Conservation (phyloP, 768 basidiomycete species). For the Suillus clintonianus region DNA sequence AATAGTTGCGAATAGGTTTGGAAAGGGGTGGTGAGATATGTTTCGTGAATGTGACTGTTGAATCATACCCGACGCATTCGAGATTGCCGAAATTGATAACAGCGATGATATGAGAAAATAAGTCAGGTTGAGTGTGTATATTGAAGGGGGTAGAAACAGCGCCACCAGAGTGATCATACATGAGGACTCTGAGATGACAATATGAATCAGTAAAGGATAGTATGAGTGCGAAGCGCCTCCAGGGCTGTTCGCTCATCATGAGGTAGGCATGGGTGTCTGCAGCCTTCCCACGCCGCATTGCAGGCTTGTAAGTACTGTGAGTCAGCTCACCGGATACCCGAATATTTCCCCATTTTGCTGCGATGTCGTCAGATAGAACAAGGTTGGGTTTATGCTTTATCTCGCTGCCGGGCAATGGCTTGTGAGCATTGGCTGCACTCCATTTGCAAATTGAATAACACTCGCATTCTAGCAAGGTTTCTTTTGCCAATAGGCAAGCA, state of each 20-base stretch:
- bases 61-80: background rate
- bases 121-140: background rate
- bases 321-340: background rate
- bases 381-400: background rate
- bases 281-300: too few relatives aligned
- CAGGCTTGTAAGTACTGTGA: background rate
- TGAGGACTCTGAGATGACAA: background rate
- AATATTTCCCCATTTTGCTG: background rate
- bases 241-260: too few relatives aligned
- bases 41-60: background rate
- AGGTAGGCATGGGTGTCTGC: too few relatives aligned
- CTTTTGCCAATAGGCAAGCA: background rate
- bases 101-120: background rate
- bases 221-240: background rate
- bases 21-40: background rate
- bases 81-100: background rate
- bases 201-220: background rate
- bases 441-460: background rate
- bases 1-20: background rate
- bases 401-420: background rate
- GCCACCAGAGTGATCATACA: background rate
- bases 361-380: background rate
- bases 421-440: background rate
- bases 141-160: background rate
- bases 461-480: background rate